A percentile compares a stretch with the other conserved stretches of the same genome.
Evolutionary conservation across 2,329 filamentous ascomycete species (phyloP).

Genomic region (Leptosphaerulina australis): DNA sequence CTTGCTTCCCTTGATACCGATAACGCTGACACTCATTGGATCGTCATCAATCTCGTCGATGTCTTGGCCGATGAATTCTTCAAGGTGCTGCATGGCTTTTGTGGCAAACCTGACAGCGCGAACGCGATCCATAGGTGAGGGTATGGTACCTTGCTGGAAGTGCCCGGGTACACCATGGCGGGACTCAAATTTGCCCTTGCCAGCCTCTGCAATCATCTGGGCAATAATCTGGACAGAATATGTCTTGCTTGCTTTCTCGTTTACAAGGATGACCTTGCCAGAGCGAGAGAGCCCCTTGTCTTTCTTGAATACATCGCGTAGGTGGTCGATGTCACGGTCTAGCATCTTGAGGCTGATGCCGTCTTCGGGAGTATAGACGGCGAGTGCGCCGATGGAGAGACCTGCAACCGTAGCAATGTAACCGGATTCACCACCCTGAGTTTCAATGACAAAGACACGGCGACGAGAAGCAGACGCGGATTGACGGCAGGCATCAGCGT

Average conservation of each 20-base stretch:
- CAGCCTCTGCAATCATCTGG: slow-evolving; percentile 93
- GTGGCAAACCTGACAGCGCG: slow-evolving; percentile 90
- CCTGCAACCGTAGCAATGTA: slow-evolving; percentile 92
- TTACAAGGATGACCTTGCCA: slow-evolving; percentile 93
- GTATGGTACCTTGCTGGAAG: slow-evolving; percentile 52
- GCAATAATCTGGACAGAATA: slow-evolving; percentile 94
- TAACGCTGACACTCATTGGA: slow-evolving; percentile 76
- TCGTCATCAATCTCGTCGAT: slow-evolving; percentile 74
- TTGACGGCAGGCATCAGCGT: slow-evolving; percentile 97
- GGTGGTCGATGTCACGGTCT: slow-evolving; percentile 83
- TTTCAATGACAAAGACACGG: slow-evolving; percentile 96
- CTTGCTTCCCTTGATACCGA: slow-evolving; percentile 88
- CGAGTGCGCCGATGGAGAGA: slow-evolving; percentile 86
- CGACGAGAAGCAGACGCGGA: slow-evolving; percentile 92
- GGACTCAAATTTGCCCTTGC: slow-evolving; percentile 88
- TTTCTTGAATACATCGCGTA: slow-evolving; percentile 81
- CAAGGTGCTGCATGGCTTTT: slow-evolving; percentile 91
- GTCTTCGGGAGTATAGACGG: slow-evolving; percentile 96
- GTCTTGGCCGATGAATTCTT: slow-evolving; percentile 70
- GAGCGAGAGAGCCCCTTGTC: slow-evolving; percentile 89
- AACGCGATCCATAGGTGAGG: slow-evolving; percentile 94
- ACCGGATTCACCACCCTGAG: slow-evolving; percentile 91
- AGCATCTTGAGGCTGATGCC: slow-evolving; percentile 94
- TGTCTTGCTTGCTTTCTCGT: slow-evolving; percentile 87
- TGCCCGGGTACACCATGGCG: slow-evolving; percentile 70